A percentile compares a stretch with the other conserved stretches of the same genome.
Conservation (phyloP, 1,284 basidiomycete species). For the Trichosporon asahii region DNA sequence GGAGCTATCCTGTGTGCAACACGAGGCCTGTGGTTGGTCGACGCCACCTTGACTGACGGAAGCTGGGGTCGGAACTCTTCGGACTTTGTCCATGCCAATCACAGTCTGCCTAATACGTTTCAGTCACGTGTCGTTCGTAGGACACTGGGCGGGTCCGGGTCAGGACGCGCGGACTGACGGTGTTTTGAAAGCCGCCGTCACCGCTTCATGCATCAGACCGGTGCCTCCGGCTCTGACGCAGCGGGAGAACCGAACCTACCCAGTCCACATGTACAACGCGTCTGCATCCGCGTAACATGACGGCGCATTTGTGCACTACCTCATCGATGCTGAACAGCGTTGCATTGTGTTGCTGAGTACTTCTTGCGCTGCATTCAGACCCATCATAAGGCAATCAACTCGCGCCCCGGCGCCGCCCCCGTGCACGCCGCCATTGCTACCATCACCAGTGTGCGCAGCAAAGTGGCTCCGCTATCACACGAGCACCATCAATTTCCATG, state of each 20-base stretch:
- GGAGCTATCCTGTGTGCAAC: slow-evolving; percentile 3
- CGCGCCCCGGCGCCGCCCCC: no score
- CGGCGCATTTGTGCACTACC: not conserved
- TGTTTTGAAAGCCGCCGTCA: slow-evolving; percentile 9
- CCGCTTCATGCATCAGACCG: not conserved
- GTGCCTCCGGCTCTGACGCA: not conserved
- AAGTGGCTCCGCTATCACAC: not conserved
- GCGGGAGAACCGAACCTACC: not conserved
- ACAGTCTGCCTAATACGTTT: not conserved
- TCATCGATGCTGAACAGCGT: no score
- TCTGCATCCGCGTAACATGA: not conserved
- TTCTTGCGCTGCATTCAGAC: no score
- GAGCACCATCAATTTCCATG: not conserved
- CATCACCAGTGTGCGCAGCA: not conserved
- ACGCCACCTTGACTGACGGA: not conserved
- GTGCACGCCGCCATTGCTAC: no score
- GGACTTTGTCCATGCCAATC: not conserved
- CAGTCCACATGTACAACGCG: not conserved
- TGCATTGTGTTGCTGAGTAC: no score
- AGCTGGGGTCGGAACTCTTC: slow-evolving; percentile 2
- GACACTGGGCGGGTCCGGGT: not conserved
- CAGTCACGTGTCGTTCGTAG: not conserved
- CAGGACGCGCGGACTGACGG: not conserved
- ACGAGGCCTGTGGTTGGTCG: not conserved
- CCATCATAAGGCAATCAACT: no score